These are phyloP conservation scores for Sugiyamaella pinicola DNA, from an alignment of 1,139 yeast species.

Conservation along the genomic window DNA sequence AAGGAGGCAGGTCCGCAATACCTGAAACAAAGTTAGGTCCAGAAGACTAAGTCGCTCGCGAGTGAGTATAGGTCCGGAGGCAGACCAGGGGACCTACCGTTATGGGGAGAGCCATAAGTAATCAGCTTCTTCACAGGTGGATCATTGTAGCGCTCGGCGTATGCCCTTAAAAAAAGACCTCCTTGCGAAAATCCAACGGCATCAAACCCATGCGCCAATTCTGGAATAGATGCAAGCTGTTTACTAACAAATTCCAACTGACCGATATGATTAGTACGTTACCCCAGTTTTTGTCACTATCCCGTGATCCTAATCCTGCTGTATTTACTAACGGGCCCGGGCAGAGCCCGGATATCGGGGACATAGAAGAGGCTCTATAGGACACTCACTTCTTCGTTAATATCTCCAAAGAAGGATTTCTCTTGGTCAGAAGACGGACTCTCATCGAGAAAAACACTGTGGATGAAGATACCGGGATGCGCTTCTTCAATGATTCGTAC, in stretches of 20 bases:
- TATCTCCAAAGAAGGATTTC: conserved; percentile 61
- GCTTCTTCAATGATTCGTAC: conserved; percentile 47
- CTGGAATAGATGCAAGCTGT: conserved; percentile 47
- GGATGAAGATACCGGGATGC: conserved; percentile 56
- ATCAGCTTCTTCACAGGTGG: conserved; percentile 57
- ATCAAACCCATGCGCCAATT: conserved; percentile 60
- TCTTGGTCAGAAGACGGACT: conserved; percentile 57
- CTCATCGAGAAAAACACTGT: conserved; percentile 55
- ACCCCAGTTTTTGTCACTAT: too few relatives aligned
- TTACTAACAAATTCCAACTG: conserved; percentile 46
- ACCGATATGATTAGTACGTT: conserved; percentile 39
- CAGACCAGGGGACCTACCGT: too few relatives aligned
- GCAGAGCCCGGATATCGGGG: too few relatives aligned
- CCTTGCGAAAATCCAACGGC: conserved; percentile 86
- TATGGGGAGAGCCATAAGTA: conserved; percentile 83
- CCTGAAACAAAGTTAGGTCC: conserved; percentile 22
- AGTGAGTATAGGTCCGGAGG: too few relatives aligned
- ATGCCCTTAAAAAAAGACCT: conserved; percentile 68
- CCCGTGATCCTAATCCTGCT: too few relatives aligned
- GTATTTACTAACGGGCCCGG: too few relatives aligned
- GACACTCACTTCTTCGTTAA: conserved; percentile 50
- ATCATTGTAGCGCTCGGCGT: conserved; percentile 57
- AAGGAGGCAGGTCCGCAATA: conserved; percentile 66
- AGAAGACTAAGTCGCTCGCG: background rate
- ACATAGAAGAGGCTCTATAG: conserved; percentile 14